phyloP scores from a whole-genome alignment of 2,329 filamentous ascomycete species.

The Aurifilum marmelostoma region DNA sequence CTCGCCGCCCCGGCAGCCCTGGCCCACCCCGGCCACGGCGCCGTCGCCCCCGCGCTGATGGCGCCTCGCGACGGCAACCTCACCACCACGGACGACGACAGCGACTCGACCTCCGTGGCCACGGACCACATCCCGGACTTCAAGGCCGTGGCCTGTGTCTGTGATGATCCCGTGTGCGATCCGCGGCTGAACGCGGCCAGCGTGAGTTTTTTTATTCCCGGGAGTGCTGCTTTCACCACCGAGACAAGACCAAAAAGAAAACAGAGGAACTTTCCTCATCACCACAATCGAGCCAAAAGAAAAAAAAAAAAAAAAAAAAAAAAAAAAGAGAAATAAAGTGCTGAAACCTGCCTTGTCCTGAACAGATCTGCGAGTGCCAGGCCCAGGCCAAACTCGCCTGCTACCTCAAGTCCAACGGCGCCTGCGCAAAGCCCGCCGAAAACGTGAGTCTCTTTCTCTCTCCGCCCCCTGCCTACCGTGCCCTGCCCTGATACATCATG shows the following conservation, averaged over 20 bases:
- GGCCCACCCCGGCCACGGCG: constrained; percentile 18
- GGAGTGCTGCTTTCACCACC: background rate
- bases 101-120: constrained; percentile 21
- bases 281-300: background rate
- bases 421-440: constrained; percentile 29
- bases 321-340: background rate
- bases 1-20: constrained; percentile 1
- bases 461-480: too few relatives aligned
- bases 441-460: constrained; percentile 27
- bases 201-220: constrained; percentile 30
- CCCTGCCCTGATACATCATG: background rate
- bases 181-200: constrained; percentile 29
- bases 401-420: constrained; percentile 30
- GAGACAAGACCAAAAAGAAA: background rate
- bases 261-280: background rate
- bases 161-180: constrained; percentile 27
- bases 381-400: constrained; percentile 29
- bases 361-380: constrained; percentile 29
- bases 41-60: background rate
- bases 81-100: constrained; percentile 4
- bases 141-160: constrained; percentile 26
- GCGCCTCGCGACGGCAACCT: background rate
- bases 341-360: background rate
- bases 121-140: constrained; percentile 29
- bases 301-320: background rate